A percentile compares a stretch with the other conserved stretches of the same genome.
Evolutionary conservation across 2,329 filamentous ascomycete genomes (phyloP).

Genomic region (Alternaria sp.): DNA sequence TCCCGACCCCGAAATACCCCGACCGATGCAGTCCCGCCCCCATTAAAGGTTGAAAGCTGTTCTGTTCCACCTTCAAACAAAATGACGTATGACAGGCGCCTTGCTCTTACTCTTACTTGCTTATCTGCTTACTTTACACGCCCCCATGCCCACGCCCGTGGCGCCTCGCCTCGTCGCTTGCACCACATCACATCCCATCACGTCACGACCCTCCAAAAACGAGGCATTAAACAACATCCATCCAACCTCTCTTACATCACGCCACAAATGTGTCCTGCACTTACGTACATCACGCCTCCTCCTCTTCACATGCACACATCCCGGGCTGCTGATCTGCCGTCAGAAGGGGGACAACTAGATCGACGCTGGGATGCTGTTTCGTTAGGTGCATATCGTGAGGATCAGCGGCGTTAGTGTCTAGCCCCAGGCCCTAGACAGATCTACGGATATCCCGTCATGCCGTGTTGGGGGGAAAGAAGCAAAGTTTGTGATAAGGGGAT

Average conservation of each 20-base stretch:
- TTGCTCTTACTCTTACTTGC: no score
- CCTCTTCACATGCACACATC: not conserved
- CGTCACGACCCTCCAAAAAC: not conserved
- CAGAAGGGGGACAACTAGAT: not conserved
- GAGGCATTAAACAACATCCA: not conserved
- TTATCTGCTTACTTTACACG: not conserved
- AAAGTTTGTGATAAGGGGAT: not conserved
- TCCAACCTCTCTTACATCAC: not conserved
- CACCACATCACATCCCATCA: not conserved
- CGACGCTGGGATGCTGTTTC: not conserved
- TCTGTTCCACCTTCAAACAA: not conserved
- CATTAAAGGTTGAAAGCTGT: not conserved
- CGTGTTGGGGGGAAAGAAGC: not conserved
- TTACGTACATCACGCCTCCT: not conserved
- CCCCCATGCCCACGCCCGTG: not conserved
- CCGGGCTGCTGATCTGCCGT: not conserved
- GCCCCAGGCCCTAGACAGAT: not conserved
- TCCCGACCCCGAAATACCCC: not conserved
- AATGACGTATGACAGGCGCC: not conserved
- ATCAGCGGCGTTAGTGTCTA: not conserved
- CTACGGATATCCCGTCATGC: not conserved
- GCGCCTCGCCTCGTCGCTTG: not conserved
- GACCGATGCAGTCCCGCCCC: not conserved
- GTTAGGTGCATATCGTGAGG: not conserved
- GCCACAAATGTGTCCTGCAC: not conserved